These are phyloP conservation scores for Plenodomus biglobosus DNA, from an alignment of 2,329 filamentous ascomycete species.

Conservation along the genomic window DNA sequence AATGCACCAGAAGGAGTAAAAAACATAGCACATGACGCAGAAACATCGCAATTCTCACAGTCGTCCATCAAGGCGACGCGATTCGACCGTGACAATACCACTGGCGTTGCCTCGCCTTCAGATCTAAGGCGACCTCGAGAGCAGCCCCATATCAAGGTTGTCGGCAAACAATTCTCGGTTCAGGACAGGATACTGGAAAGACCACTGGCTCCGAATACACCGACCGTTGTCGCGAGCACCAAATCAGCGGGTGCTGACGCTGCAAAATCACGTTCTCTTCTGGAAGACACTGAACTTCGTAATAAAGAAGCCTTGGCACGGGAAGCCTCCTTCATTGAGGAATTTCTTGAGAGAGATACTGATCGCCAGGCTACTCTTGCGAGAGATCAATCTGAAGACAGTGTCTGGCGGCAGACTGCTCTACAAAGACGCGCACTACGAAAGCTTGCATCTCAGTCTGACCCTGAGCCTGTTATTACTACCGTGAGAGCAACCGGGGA, in stretches of 20 bases:
- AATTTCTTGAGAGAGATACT: conserved; percentile 21
- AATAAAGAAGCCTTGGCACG: neutral
- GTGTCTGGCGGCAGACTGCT: conserved; percentile 31
- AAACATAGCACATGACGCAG: neutral
- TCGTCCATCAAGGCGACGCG: conserved; percentile 15
- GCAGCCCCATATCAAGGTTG: conserved; percentile 6
- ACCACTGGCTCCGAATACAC: neutral
- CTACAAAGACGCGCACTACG: conserved; percentile 15
- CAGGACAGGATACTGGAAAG: neutral
- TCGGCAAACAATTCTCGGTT: neutral
- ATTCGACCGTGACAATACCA: conserved; percentile 20
- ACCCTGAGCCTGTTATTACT: neutral
- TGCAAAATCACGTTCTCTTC: too few species aligned
- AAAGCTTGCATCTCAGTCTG: neutral
- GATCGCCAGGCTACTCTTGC: neutral
- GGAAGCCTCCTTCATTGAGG: conserved; percentile 22
- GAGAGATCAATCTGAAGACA: neutral
- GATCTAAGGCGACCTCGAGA: conserved; percentile 34
- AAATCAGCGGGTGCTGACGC: neutral
- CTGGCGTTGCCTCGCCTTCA: conserved; percentile 35
- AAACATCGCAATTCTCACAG: conserved; percentile 14
- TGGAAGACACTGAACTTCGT: neutral
- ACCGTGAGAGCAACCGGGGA: too few species aligned
- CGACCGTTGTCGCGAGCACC: neutral
- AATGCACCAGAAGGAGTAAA: neutral